Conservation (phyloP, 148 eudicot species). For the Spergularia bocconei region DNA sequence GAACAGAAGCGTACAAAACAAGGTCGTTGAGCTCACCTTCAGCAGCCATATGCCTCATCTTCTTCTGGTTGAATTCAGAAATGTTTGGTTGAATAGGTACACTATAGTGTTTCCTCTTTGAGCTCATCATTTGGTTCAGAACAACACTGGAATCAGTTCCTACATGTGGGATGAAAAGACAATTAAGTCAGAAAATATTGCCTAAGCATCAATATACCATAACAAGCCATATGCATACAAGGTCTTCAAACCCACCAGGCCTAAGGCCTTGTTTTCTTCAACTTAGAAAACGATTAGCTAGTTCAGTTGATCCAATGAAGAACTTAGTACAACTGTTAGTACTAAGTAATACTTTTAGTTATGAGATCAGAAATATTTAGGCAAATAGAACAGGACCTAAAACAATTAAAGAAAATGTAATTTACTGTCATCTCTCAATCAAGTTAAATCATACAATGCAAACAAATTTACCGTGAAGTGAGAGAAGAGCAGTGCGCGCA, state of each 20-base stretch:
- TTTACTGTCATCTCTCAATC: not conserved
- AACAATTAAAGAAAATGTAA: not conserved
- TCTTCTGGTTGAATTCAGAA: conserved; percentile 13
- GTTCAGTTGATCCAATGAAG: not conserved
- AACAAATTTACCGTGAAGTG: conserved; percentile 9
- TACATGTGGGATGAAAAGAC: not conserved
- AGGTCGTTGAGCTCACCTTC: not conserved
- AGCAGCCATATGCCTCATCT: not conserved
- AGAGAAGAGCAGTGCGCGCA: conserved; percentile 22
- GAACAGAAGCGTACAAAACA: not conserved
- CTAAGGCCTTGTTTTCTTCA: too few species aligned
- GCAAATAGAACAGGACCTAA: too few species aligned
- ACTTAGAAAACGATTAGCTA: too few species aligned
- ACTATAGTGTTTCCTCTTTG: conserved; percentile 13
- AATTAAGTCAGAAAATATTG: not conserved
- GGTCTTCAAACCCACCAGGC: not conserved
- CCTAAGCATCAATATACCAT: not conserved
- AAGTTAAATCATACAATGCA: not conserved
- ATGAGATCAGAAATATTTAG: too few species aligned
- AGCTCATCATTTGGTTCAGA: conserved; percentile 12
- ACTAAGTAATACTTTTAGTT: too few species aligned
- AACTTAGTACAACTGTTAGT: too few species aligned
- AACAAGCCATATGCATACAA: too few species aligned
- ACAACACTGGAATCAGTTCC: conserved; percentile 12
- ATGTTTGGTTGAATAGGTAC: not conserved